phyloP scores from a whole-genome alignment of 2,329 filamentous ascomycete genomes.

The Beauveria rudraprayagi region DNA sequence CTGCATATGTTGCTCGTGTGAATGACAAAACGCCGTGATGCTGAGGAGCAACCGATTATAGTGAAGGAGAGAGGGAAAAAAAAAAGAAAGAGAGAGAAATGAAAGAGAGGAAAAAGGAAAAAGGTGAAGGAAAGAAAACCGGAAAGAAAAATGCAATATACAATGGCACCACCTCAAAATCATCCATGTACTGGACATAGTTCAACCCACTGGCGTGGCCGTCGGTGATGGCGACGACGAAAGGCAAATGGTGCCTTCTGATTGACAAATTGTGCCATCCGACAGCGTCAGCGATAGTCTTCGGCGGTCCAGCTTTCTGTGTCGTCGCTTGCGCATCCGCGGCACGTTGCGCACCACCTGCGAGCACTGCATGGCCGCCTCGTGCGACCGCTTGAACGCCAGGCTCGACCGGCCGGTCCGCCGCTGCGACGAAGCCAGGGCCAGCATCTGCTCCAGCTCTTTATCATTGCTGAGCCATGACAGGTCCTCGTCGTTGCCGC shows the following conservation, averaged over 20 bases:
- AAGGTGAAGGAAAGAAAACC: too few species aligned
- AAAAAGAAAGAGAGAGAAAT: too few species aligned
- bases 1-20: too few species aligned
- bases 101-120: too few species aligned
- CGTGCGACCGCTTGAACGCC: slow-evolving; percentile 14
- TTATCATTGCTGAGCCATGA: slow-evolving; percentile 18
- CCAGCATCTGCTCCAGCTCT: not conserved
- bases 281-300: slow-evolving; percentile 2
- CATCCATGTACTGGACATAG: not conserved
- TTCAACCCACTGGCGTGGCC: not conserved
- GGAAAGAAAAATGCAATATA: too few species aligned
- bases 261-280: not conserved
- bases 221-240: slow-evolving; percentile 5
- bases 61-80: too few species aligned
- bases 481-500: slow-evolving; percentile 19
- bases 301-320: slow-evolving; percentile 9
- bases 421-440: not conserved
- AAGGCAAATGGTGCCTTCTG: not conserved
- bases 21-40: too few species aligned
- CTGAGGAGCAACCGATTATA: too few species aligned
- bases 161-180: too few species aligned
- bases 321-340: slow-evolving; percentile 16
- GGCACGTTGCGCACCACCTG: slow-evolving; percentile 17
- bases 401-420: not conserved
- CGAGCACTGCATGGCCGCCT: slow-evolving; percentile 15